Evolutionary conservation across 768 basidiomycete species (phyloP).

Genomic region (Vararia minispora): DNA sequence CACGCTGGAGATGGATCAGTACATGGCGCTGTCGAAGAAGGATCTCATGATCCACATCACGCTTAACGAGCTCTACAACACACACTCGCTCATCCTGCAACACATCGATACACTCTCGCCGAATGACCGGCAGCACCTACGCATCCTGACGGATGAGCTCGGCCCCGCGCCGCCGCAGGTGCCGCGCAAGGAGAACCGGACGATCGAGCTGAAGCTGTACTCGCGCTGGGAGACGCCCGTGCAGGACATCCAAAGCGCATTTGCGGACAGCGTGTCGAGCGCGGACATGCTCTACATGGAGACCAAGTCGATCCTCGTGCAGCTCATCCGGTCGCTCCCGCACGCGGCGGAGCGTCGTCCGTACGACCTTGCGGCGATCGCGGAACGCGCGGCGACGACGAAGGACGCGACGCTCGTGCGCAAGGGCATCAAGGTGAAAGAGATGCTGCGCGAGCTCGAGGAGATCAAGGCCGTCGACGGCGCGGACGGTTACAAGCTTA

Average conservation of each 20-base stretch:
- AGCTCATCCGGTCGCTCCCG: slow-evolving; percentile 91
- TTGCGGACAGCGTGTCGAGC: slow-evolving; percentile 95
- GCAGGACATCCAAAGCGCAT: slow-evolving; percentile 90
- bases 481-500: slow-evolving; percentile 78
- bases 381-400: slow-evolving; percentile 92
- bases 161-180: slow-evolving; percentile 91
- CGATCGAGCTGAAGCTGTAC: slow-evolving; percentile 85
- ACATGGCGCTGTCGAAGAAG: slow-evolving; percentile 99
- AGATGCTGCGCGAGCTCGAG: slow-evolving; percentile 95
- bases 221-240: slow-evolving; percentile 99
- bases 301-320: slow-evolving; percentile 98
- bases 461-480: slow-evolving; percentile 79
- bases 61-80: slow-evolving; percentile 97
- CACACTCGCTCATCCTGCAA: slow-evolving; percentile 88
- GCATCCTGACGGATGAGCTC: slow-evolving; percentile 93
- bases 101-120: slow-evolving; percentile 93
- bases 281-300: slow-evolving; percentile 99
- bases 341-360: slow-evolving; percentile 75
- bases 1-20: slow-evolving; percentile 99
- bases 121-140: slow-evolving; percentile 95
- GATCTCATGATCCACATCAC: slow-evolving; percentile 98
- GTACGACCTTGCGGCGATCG: slow-evolving; percentile 78
- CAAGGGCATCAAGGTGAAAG: slow-evolving; percentile 98
- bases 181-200: slow-evolving; percentile 94
- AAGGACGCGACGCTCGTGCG: slow-evolving; percentile 94